Evolutionary conservation across 768 basidiomycete species (phyloP).

Genomic region (Boletus rubroflammeus): DNA sequence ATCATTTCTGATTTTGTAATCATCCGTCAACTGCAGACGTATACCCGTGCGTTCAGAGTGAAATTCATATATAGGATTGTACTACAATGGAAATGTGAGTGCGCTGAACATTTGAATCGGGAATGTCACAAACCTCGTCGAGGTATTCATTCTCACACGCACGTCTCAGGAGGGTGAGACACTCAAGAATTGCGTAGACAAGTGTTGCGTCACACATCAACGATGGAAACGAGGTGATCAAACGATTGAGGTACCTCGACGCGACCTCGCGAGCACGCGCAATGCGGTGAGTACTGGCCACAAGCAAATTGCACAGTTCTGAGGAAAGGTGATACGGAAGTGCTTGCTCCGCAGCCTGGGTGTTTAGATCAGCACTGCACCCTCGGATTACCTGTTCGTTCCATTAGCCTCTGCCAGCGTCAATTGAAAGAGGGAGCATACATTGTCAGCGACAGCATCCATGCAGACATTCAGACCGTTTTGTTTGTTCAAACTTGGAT

Average conservation of each 20-base stretch:
- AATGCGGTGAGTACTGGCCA: conserved; percentile 79
- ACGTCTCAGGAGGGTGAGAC: conserved; percentile 81
- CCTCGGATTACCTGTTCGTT: conserved; percentile 67
- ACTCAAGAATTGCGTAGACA: conserved; percentile 87
- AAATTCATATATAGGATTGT: conserved; percentile 84
- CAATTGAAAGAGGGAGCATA: conserved; percentile 24
- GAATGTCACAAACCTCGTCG: conserved; percentile 67
- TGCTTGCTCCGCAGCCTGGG: conserved; percentile 75
- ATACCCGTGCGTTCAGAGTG: conserved; percentile 73
- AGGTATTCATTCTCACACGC: conserved; percentile 88
- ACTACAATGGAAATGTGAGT: conserved; percentile 45
- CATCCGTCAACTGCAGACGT: conserved; percentile 78
- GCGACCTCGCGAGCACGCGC: conserved; percentile 80
- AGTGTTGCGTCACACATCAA: conserved; percentile 88
- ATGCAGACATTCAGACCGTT: conserved; percentile 67
- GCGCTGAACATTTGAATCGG: not conserved
- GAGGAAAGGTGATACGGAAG: conserved; percentile 63
- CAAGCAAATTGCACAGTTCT: conserved; percentile 73
- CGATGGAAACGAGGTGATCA: conserved; percentile 90
- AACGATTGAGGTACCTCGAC: conserved; percentile 73
- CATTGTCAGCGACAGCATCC: conserved; percentile 86
- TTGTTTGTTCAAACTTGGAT: conserved; percentile 77
- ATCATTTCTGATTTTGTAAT: conserved; percentile 80
- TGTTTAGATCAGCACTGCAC: conserved; percentile 67
- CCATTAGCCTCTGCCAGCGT: not conserved